A percentile compares a stretch with the other conserved stretches of the same genome.
Conservation (phyloP, 345 rosid species). For the Fremontodendron californicum region DNA sequence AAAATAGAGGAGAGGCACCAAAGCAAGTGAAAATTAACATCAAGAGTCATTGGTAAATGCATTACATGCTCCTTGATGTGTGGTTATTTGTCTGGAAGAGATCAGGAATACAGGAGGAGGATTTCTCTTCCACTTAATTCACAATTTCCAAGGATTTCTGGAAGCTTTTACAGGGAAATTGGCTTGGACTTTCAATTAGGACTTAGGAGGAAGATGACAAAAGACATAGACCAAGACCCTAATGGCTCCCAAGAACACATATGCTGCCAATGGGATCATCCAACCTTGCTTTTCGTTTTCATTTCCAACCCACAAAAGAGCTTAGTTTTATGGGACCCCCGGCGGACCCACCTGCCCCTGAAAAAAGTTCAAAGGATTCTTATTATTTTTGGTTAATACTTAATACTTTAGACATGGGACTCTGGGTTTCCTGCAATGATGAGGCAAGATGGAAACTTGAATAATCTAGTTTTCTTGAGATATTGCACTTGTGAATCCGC, state of each 20-base stretch:
- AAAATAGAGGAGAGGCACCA: neutral
- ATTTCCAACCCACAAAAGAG: neutral
- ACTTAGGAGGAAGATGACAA: conserved; percentile 4
- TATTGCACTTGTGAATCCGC: neutral
- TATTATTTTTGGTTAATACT: neutral
- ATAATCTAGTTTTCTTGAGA: neutral
- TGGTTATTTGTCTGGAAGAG: neutral
- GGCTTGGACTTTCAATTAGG: neutral
- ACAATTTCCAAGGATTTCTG: conserved; percentile 8
- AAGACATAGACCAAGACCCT: conserved; percentile 3
- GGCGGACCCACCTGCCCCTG: too few relatives aligned
- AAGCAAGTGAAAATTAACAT: neutral
- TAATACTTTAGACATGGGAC: neutral
- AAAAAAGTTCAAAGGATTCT: too few relatives aligned
- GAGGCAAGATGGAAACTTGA: neutral
- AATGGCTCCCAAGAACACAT: neutral
- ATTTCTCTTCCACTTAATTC: conserved; percentile 3
- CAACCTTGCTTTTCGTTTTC: neutral
- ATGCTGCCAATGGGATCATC: neutral
- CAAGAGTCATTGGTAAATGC: neutral
- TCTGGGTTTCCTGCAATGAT: neutral
- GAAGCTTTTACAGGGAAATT: conserved; percentile 17
- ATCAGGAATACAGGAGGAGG: neutral
- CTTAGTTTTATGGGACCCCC: neutral
- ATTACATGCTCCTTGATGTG: neutral